Evolutionary conservation across 192 early-diverging fungal species (phyloP), one percentile per base, ranked within the genome.

Genomic region (Phycomyces blakesleeanus): DNA sequence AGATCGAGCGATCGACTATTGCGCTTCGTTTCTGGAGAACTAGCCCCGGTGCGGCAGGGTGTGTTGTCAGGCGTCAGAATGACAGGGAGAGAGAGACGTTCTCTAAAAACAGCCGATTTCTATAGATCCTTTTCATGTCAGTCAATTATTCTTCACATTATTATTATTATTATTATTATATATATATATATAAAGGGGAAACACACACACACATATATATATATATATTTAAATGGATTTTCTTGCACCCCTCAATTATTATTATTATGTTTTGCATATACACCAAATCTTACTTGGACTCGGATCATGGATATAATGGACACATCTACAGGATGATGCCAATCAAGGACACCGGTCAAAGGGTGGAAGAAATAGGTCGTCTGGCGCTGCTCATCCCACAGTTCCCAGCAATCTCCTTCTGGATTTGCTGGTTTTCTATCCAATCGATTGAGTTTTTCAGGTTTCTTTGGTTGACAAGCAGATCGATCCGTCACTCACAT

Each of bases 361-460:
- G 93, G 89, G 77, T 95, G 89, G 80, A 97, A 97, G 75, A 94
- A 97, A 68, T 96, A 98, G 7, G 93, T 93, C 52, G 91, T 71
- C 51, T 91, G 85, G 40, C 89, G 82, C 39, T 87, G 74, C 37
- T 95, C 90, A 73, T 96, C 94, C 66, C 85, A 87, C 26, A 95
- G 85, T 80, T 98, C 94, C 96, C 96, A 98, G 93, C 94, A 98
- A 68, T 98, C 96, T 69, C 85, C 85, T 50, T 81, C 80, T 21
- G 83, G 87, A 71, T 91, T 83, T 63, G 74, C 84, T 22, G 84
- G 83, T 47, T 85, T 81, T 25, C 90, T 93, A 76, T 58, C 71
- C 27, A 41, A 51, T 52, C 41, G 59, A 51, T 21, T 51, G 15
- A 18, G 44, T 29, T 38, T n/a, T n/a, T n/a, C n/a, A n/a, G n/a